Evolutionary conservation across 345 rosid species (phyloP).

Genomic region (Zanthoxylum bungeanum): DNA sequence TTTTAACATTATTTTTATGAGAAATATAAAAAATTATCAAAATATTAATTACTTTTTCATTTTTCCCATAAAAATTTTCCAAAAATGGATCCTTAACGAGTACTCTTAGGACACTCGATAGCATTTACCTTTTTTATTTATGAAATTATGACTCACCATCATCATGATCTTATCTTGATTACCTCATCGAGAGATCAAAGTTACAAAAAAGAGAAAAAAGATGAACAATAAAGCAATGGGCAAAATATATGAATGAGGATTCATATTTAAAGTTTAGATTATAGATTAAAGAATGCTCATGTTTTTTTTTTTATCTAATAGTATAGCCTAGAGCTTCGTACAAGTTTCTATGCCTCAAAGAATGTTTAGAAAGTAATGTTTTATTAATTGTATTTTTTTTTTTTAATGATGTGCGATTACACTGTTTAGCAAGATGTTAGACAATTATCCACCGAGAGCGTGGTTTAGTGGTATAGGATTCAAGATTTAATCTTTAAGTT

Average conservation of each 20-base stretch:
- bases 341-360: background rate
- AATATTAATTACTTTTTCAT: too few relatives aligned
- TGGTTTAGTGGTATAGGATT: too few relatives aligned
- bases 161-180: background rate
- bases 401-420: background rate
- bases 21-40: too few relatives aligned
- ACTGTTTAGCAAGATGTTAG: too few relatives aligned
- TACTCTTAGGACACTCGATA: too few relatives aligned
- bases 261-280: background rate
- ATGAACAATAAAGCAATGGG: too few relatives aligned
- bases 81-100: too few relatives aligned
- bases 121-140: background rate
- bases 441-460: too few relatives aligned
- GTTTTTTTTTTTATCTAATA: background rate
- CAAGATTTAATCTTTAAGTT: too few relatives aligned
- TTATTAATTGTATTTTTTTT: background rate
- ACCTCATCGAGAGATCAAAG: background rate
- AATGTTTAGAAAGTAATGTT: background rate
- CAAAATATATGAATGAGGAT: background rate
- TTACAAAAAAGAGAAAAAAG: background rate
- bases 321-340: background rate
- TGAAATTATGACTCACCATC: background rate
- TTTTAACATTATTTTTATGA: too few relatives aligned
- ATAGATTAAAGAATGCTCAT: background rate
- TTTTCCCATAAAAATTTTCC: too few relatives aligned